These are phyloP conservation scores for Eutypella sp. DNA, from an alignment of 2,329 filamentous ascomycete species.

Conservation along the genomic window DNA sequence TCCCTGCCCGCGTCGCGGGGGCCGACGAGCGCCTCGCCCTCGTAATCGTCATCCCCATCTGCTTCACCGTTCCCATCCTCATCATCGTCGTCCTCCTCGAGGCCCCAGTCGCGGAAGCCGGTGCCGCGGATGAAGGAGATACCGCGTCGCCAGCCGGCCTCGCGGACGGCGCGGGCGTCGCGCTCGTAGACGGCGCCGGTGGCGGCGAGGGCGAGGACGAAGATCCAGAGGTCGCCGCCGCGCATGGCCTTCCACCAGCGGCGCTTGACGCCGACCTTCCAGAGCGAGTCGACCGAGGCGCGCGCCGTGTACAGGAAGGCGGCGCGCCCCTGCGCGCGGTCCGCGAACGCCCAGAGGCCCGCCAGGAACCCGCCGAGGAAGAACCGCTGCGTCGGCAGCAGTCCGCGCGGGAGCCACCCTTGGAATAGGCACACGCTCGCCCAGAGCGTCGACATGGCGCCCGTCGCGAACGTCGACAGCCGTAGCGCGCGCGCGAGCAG, in stretches of 20 bases:
- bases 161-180: slow-evolving; percentile 62
- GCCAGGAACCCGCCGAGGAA: slow-evolving; percentile 84
- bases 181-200: slow-evolving; percentile 74
- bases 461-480: slow-evolving; percentile 72
- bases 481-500: slow-evolving; percentile 67
- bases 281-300: slow-evolving; percentile 74
- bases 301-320: slow-evolving; percentile 77
- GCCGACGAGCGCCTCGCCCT: too few species aligned
- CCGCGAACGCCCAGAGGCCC: slow-evolving; percentile 79
- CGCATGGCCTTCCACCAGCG: slow-evolving; percentile 80
- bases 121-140: slow-evolving; percentile 71
- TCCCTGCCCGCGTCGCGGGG: too few species aligned
- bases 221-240: slow-evolving; percentile 79
- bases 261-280: slow-evolving; percentile 91
- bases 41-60: slow-evolving; percentile 4
- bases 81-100: slow-evolving; percentile 46
- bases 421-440: slow-evolving; percentile 88
- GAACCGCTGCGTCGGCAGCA: slow-evolving; percentile 79
- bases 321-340: slow-evolving; percentile 57
- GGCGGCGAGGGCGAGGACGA: slow-evolving; percentile 72
- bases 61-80: slow-evolving; percentile 21
- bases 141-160: slow-evolving; percentile 63
- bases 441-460: slow-evolving; percentile 83
- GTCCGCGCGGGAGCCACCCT: slow-evolving; percentile 64
- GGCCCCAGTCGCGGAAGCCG: slow-evolving; percentile 65